Conservation (phyloP, 148 eudicot genomes). For the Salicornia ramosissima region DNA sequence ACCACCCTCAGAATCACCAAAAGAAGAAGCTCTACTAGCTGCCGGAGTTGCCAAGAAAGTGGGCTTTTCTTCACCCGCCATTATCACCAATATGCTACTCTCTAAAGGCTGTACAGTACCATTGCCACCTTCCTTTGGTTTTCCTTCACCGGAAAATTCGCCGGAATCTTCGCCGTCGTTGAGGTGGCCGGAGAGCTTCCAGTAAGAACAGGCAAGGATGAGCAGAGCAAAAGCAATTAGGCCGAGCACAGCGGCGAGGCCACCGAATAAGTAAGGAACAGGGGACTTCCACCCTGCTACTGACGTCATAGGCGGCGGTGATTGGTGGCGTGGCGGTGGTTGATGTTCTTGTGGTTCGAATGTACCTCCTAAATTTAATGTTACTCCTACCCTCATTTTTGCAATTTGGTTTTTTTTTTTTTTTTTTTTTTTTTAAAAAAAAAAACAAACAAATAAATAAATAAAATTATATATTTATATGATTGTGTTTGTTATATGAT, state of each 20-base stretch:
- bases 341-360: conserved; percentile 16
- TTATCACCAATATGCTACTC: conserved; percentile 48
- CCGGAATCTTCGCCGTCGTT: conserved; percentile 22
- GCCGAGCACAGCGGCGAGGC: conserved; percentile 72
- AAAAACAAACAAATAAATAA: too few species aligned
- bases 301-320: conserved; percentile 21
- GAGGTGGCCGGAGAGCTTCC: conserved; percentile 53
- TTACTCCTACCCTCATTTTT: conserved; percentile 26
- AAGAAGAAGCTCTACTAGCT: conserved; percentile 29
- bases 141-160: conserved; percentile 40
- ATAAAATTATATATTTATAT: too few species aligned
- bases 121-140: conserved; percentile 7
- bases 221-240: conserved; percentile 71
- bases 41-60: conserved; percentile 61
- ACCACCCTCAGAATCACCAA: conserved; percentile 15
- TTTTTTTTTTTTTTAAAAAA: too few species aligned
- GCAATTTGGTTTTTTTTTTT: not conserved
- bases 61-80: conserved; percentile 66
- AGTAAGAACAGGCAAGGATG: conserved; percentile 81
- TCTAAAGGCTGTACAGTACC: conserved; percentile 14
- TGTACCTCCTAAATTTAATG: conserved; percentile 10
- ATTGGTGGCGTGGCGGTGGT: conserved; percentile 9
- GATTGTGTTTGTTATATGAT: not conserved
- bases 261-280: conserved; percentile 77
- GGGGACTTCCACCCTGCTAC: conserved; percentile 60